Conservation (phyloP, 805 yeast species). For the Saccharomycopsis schoenii region DNA sequence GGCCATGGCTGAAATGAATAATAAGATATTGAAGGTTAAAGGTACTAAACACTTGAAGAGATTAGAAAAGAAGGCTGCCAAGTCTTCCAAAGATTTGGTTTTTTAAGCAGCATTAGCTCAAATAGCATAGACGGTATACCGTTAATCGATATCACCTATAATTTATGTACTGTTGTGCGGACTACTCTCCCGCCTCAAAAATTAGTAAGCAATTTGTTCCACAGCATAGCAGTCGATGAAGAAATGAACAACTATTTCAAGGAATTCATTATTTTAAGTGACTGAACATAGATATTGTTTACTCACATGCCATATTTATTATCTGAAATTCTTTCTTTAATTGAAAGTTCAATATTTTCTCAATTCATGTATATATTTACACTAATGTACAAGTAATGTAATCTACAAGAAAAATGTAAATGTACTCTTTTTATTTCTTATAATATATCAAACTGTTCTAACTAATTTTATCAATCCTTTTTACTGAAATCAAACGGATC, state of each 20-base stretch:
- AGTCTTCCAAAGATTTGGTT: constrained; percentile 20
- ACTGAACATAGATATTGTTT: too few relatives aligned
- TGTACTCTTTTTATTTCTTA: background rate
- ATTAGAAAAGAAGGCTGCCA: constrained; percentile 31
- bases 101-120: background rate
- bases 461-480: background rate
- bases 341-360: background rate
- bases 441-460: background rate
- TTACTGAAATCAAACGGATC: constrained; percentile 22
- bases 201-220: too few relatives aligned
- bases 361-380: background rate
- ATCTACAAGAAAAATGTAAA: background rate
- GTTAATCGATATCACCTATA: too few relatives aligned
- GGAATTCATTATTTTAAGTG: too few relatives aligned
- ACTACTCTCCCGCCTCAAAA: too few relatives aligned
- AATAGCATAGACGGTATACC: too few relatives aligned
- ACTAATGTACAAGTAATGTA: background rate
- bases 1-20: constrained; percentile 61
- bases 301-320: too few relatives aligned
- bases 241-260: too few relatives aligned
- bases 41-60: constrained; percentile 40
- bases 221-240: too few relatives aligned
- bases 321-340: background rate
- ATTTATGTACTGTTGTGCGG: too few relatives aligned
- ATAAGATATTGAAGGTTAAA: constrained; percentile 54